Conservation (phyloP, 2,329 filamentous ascomycete species). For the Hymenotorrendiella dingleyae region DNA sequence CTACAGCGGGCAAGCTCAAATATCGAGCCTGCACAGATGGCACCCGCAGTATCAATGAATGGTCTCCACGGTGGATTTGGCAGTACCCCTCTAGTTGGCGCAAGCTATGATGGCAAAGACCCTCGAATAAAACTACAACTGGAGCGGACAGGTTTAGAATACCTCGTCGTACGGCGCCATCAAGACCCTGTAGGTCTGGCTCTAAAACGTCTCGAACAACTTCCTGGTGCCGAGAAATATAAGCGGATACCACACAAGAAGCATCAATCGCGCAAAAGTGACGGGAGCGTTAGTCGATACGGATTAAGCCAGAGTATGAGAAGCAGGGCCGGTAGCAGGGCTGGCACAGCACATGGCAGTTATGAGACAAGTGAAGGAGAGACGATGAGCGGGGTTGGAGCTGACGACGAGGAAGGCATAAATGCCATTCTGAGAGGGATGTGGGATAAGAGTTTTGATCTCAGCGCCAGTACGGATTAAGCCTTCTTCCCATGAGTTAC, state of each 20-base stretch:
- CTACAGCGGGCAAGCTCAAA: slow-evolving; percentile 67
- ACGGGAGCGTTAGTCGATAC: slow-evolving; percentile 25
- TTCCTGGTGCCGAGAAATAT: slow-evolving; percentile 46
- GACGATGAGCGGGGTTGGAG: slow-evolving; percentile 29
- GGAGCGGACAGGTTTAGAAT: slow-evolving; percentile 66
- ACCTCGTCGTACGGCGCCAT: slow-evolving; percentile 66
- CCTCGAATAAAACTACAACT: slow-evolving; percentile 59
- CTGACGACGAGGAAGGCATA: slow-evolving; percentile 42
- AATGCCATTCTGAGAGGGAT: slow-evolving; percentile 48
- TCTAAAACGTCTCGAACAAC: slow-evolving; percentile 46
- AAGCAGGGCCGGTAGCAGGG: slow-evolving; percentile 4
- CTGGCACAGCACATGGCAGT: slow-evolving; percentile 12
- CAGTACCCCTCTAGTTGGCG: slow-evolving; percentile 33
- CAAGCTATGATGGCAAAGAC: slow-evolving; percentile 54
- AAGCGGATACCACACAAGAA: slow-evolving; percentile 39
- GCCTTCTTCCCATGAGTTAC: background rate
- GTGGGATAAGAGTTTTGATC: slow-evolving; percentile 56
- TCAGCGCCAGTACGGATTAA: slow-evolving; percentile 44
- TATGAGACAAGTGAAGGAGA: slow-evolving; percentile 16
- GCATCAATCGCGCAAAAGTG: slow-evolving; percentile 29
- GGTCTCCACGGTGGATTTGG: slow-evolving; percentile 21
- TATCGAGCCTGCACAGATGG: slow-evolving; percentile 56
- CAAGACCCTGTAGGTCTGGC: slow-evolving; percentile 65
- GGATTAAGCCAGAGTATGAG: slow-evolving; percentile 37
- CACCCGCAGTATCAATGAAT: slow-evolving; percentile 30